These are phyloP conservation scores for Achaetomium macrosporum DNA, from an alignment of 2,329 filamentous ascomycete genomes.

Conservation along the genomic window DNA sequence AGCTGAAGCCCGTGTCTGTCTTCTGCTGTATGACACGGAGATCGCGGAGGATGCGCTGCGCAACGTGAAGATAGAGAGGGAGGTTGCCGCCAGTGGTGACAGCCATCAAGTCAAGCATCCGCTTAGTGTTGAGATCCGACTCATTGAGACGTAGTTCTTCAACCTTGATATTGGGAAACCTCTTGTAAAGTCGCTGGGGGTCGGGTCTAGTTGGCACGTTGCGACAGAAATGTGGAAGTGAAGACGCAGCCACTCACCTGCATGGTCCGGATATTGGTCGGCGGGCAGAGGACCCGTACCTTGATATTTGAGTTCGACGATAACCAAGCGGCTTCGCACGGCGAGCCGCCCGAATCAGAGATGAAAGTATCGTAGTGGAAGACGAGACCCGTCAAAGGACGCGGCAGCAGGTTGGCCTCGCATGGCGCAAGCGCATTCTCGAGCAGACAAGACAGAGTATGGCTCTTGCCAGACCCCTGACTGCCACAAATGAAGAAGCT, in stretches of 20 bases:
- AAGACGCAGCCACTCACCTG: slow-evolving; percentile 24
- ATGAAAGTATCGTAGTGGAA: slow-evolving; percentile 60
- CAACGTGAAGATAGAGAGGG: slow-evolving; percentile 54
- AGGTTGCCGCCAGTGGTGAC: slow-evolving; percentile 35
- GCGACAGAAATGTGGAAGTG: neutral
- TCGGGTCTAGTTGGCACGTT: slow-evolving; percentile 3
- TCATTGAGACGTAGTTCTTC: slow-evolving; percentile 47
- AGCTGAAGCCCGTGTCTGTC: slow-evolving; percentile 39
- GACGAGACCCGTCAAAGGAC: slow-evolving; percentile 53
- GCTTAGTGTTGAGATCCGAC: slow-evolving; percentile 47
- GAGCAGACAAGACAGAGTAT: slow-evolving; percentile 50
- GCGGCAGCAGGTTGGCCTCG: slow-evolving; percentile 39
- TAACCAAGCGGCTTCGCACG: slow-evolving; percentile 57
- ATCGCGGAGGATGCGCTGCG: slow-evolving; percentile 50
- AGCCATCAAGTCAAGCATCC: slow-evolving; percentile 57
- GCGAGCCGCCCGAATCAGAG: slow-evolving; percentile 40
- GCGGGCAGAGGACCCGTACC: slow-evolving; percentile 50
- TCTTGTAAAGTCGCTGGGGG: slow-evolving; percentile 35
- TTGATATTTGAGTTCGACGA: slow-evolving; percentile 37
- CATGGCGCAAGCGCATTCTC: slow-evolving; percentile 52
- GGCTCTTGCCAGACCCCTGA: slow-evolving; percentile 60
- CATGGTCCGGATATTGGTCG: slow-evolving; percentile 43
- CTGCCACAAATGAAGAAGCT: slow-evolving; percentile 60
- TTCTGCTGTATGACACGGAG: slow-evolving; percentile 44
- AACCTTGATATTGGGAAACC: slow-evolving; percentile 40